A percentile compares a stretch with the other conserved stretches of the same genome.
phyloP scores from a whole-genome alignment of 495 filamentous ascomycete genomes.

The Penicillium coprophilum region DNA sequence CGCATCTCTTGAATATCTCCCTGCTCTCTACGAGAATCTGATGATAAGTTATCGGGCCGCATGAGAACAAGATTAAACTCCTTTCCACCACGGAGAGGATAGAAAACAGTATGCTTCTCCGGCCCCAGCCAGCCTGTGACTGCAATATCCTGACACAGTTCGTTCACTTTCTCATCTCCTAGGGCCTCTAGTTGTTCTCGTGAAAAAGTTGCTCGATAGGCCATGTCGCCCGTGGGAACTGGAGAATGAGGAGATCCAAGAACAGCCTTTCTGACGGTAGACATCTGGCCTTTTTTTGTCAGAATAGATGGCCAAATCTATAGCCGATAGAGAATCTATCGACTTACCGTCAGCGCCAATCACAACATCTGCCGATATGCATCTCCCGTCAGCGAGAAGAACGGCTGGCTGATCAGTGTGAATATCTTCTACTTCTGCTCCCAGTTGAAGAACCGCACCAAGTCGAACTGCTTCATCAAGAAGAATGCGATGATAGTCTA shows the following conservation, averaged over 20 bases:
- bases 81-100: constrained; percentile 50
- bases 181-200: constrained; percentile 44
- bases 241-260: constrained; percentile 39
- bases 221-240: constrained; percentile 56
- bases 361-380: constrained; percentile 10
- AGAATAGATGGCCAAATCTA: constrained; percentile 45
- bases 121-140: constrained; percentile 48
- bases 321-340: constrained; percentile 13
- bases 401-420: background rate
- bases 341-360: constrained; percentile 12
- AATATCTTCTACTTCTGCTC: constrained; percentile 3
- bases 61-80: constrained; percentile 59
- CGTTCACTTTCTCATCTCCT: constrained; percentile 42
- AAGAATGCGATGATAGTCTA: constrained; percentile 3
- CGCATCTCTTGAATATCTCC: constrained; percentile 50
- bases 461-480: constrained; percentile 35
- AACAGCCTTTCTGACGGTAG: constrained; percentile 40
- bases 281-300: constrained; percentile 39
- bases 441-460: constrained; percentile 31
- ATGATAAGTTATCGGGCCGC: constrained; percentile 61
- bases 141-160: constrained; percentile 24
- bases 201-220: constrained; percentile 58
- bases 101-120: constrained; percentile 55
- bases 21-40: constrained; percentile 16
- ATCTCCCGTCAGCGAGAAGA: background rate